Evolutionary conservation across 2,329 filamentous ascomycete genomes (phyloP).

Genomic region (Aspergillus nomiae): DNA sequence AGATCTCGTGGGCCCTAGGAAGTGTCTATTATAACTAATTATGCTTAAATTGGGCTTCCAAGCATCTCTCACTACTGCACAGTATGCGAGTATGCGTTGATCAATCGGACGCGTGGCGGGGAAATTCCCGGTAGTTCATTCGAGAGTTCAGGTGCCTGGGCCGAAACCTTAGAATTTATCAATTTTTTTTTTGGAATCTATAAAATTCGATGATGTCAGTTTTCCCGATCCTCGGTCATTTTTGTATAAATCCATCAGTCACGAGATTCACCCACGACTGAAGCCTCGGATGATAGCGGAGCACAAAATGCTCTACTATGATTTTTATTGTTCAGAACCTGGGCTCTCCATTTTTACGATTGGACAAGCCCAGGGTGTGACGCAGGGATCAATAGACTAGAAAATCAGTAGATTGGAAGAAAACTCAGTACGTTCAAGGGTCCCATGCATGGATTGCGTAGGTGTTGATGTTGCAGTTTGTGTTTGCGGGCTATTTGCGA

Average conservation of each 20-base stretch:
- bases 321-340: no score
- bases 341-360: no score
- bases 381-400: no score
- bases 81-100: background rate
- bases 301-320: no score
- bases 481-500: no score
- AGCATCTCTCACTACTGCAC: no score
- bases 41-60: background rate
- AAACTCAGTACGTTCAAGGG: no score
- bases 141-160: background rate
- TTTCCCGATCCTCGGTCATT: constrained; percentile 20
- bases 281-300: no score
- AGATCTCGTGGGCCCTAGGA: background rate
- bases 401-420: no score
- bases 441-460: no score
- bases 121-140: background rate
- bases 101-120: background rate
- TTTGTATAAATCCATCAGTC: background rate
- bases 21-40: background rate
- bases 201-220: constrained; percentile 9
- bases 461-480: no score
- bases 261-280: background rate
- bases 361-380: no score
- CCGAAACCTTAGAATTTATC: background rate
- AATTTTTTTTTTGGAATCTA: background rate